Base-by-base conservation (phyloP, 2,329 filamentous ascomycete genomes). In the Beauveria caledonica region DNA sequence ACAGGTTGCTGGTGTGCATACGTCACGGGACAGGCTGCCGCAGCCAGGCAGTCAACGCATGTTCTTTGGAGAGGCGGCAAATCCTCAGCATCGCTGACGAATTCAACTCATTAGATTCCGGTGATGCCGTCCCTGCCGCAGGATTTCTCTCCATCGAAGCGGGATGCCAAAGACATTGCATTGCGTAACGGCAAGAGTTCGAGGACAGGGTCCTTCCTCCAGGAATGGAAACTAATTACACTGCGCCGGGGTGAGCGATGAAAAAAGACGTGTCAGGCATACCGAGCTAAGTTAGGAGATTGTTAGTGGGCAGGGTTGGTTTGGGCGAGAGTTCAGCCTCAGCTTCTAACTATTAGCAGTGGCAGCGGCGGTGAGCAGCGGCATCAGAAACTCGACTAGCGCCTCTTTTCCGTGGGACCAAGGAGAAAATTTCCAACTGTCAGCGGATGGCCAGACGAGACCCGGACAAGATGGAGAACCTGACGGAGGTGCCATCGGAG, bases 401-500 rank as follows among this genome's bases (percentile, higher is more conserved):
- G 42, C 29, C 21, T 55, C 10, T 15, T 50, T 15, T 36, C 11
- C 33, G 33, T 51, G 45, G 56, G 56, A 39, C 45, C 36, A 58
- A 58, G 46, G 23, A 44, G 36, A 44, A 58, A 56, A 45, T 29
- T 58, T 58, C 46, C 5, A 58, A 58, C 46, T 45, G 56, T 45
- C 36, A 58, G 56, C 56, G 46, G 46, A 58, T 58, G 46, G 36
- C 55, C 46, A 33, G 56, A 58, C 56, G 46, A 51, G 33, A 58
- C 36, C 56, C 56, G 56, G 46, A 58, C 45, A 49, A 45, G 19
- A 57, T 57, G 54, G 54, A 58, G 54, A 49, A 49, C 6, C 27
- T 27, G 27, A 58, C 55, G 45, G 55, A 58, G 55, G 45, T 49
- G 55, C 55, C 55, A 58, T 58, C 55, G 55, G 55, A 46, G 51